Conservation (phyloP, 78 protist genomes). For the slime mould (Dictyostelium discoideum) region dicty_2.7 NC_007089.4:5765501-5766000, state of each 20-base stretch:
- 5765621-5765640: not conserved
- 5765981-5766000: too few species aligned
- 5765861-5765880: not conserved
- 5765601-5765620: not conserved
- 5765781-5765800: not conserved
- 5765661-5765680: not conserved
- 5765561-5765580: not conserved
- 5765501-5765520: not conserved
- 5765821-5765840: too few species aligned
- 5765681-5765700: not conserved
- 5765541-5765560: too few species aligned
- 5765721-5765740: not conserved
- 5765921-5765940: conserved; percentile 17
- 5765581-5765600: not conserved
- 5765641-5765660: not conserved
- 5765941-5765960: not conserved
- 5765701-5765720: too few species aligned
- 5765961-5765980: not conserved
- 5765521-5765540: too few species aligned
- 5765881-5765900: not conserved
- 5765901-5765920: not conserved
- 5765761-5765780: not conserved
- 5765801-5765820: not conserved
- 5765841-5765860: conserved; percentile 13
- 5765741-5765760: conserved; percentile 19